Conservation (phyloP, 2,329 filamentous ascomycete genomes). For the Fusarium austroafricanum region DNA sequence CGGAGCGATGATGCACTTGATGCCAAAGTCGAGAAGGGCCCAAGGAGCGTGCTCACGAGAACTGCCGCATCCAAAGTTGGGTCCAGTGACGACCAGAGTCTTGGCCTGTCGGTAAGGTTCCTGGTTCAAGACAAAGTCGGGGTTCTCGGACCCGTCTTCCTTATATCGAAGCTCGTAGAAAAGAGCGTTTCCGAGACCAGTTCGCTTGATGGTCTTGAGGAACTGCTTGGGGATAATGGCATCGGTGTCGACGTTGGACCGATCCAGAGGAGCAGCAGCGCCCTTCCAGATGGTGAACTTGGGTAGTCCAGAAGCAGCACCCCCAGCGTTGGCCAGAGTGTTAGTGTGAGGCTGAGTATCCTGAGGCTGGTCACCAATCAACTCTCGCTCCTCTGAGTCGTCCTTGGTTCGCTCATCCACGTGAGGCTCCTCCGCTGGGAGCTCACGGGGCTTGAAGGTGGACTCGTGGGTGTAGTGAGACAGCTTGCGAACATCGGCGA, state of each 20-base stretch:
- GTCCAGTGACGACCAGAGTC: conserved; percentile 90
- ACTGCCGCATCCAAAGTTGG: conserved; percentile 95
- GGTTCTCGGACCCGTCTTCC: conserved; percentile 77
- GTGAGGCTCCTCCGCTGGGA: conserved; percentile 57
- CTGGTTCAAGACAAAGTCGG: conserved; percentile 89
- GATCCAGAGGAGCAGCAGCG: conserved; percentile 86
- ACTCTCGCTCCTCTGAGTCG: conserved; percentile 65
- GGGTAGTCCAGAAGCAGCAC: conserved; percentile 73
- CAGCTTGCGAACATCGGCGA: conserved; percentile 89
- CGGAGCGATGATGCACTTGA: conserved; percentile 91
- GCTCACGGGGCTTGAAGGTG: conserved; percentile 67
- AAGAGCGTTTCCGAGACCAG: conserved; percentile 86
- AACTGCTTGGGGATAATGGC: conserved; percentile 99
- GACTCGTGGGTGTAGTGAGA: conserved; percentile 69
- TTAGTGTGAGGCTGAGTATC: conserved; percentile 75
- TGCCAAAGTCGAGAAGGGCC: conserved; percentile 96
- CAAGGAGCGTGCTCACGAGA: conserved; percentile 96
- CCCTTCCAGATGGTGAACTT: conserved; percentile 88
- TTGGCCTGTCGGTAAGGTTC: conserved; percentile 86
- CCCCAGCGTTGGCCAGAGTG: conserved; percentile 59
- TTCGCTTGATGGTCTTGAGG: conserved; percentile 98
- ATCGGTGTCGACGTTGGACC: conserved; percentile 96
- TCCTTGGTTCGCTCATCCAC: conserved; percentile 65
- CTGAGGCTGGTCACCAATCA: conserved; percentile 68
- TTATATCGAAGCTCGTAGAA: conserved; percentile 89